phyloP scores from a whole-genome alignment of 352 stramenopile species.

The Phytophthora vignae region DNA sequence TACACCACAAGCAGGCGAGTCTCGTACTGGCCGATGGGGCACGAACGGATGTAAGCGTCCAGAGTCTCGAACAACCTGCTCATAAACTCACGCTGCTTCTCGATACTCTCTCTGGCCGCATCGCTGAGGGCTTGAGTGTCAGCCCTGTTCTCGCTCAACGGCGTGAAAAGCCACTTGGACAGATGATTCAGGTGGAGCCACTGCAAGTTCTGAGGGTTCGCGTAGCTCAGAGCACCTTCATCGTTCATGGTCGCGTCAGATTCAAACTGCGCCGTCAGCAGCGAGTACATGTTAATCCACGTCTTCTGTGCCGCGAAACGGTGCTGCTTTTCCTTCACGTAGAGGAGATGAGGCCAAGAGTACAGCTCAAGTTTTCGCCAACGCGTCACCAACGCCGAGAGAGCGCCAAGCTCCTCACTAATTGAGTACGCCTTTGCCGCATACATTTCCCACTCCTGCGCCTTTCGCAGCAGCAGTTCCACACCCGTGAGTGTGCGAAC shows the following conservation, averaged over 20 bases:
- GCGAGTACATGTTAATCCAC: constrained; percentile 90
- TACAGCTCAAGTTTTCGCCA: constrained; percentile 99
- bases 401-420: constrained; percentile 86
- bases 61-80: constrained; percentile 89
- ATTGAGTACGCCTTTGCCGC: constrained; percentile 94
- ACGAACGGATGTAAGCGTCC: constrained; percentile 92
- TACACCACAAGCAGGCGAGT: constrained; percentile 91
- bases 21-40: constrained; percentile 92
- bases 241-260: constrained; percentile 41
- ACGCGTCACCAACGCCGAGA: constrained; percentile 95
- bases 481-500: constrained; percentile 95
- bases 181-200: constrained; percentile 75
- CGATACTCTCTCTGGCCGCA: constrained; percentile 26
- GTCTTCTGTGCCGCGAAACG: constrained; percentile 80
- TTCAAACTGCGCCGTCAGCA: constrained; percentile 85
- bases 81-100: constrained; percentile 74
- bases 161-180: constrained; percentile 72
- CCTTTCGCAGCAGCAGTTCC: constrained; percentile 96
- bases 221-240: constrained; percentile 4
- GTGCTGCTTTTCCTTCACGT: constrained; percentile 88
- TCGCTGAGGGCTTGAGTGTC: constrained; percentile 21
- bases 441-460: constrained; percentile 99
- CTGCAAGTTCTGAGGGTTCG: constrained; percentile 44
- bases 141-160: constrained; percentile 30
- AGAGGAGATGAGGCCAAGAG: constrained; percentile 96